Base-by-base conservation (phyloP, 192 early-diverging fungal species). In the Martensiomyces pterosporus region DNA sequence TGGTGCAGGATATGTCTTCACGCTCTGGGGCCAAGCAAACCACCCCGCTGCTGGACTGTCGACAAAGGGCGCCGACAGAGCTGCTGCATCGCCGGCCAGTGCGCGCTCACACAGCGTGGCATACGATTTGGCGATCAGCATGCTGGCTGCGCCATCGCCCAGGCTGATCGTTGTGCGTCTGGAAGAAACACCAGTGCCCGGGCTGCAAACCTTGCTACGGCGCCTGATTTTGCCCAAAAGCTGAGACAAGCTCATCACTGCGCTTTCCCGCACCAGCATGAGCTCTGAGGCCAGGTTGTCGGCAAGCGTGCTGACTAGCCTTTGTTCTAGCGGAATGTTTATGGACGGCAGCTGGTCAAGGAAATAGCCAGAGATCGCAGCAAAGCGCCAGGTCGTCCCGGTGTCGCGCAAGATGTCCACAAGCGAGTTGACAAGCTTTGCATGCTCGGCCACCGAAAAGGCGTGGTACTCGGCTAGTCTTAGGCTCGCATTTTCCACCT, bases 301-400 rank as follows among this genome's bases (percentile, higher is more conserved):
- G 12, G 78, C 63, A 15, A 79, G 67, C 29, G 88, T 83, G 23
- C 62, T 48, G 0, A 79, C 80, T 14, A 92, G 44, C 0, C 69
- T 74, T 2, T 67, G 52, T 8, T 80, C 77, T 4, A 81, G 70
- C 4, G 83, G 68, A 26, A 57, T 67, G 19, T 90, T 79, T 1
- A 81, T 69, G 13, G 83, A 68, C 46, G 86, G 65, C 15, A 84
- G 64, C 17, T 87, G 57, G 39, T 94, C 89, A 6, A 97, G 60
- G 37, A 92, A 87, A 42, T 83, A 89, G 38, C 86, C 78, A 5
- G 85, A 77, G 80, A 94, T 89, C 2, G 82, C 77, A 1, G 80
- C 77, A 70, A 90, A 90, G 10, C 89, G 80, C 90, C 92, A 91
- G 24, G 91, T 92, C 0, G 89, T 61, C 8, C 73, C 74, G 2